Evolutionary conservation across 2,329 filamentous ascomycete genomes (phyloP).

Genomic region (Aspergillus sp.): DNA sequence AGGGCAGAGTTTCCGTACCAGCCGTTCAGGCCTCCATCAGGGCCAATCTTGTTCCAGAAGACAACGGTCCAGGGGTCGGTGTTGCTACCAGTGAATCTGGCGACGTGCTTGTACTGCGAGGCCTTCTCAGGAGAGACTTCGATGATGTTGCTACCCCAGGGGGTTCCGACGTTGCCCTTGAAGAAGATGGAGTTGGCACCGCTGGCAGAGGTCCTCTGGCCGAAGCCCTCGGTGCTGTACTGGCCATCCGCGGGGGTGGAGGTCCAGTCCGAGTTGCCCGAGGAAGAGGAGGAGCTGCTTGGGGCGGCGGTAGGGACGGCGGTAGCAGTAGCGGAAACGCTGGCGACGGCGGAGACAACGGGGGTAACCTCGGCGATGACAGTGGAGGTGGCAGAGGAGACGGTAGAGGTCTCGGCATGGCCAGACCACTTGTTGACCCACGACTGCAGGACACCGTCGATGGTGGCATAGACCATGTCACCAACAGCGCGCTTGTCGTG

Average conservation of each 20-base stretch:
- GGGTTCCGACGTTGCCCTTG: conserved; percentile 31
- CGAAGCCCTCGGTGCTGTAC: conserved; percentile 28
- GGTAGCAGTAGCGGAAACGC: conserved; percentile 1
- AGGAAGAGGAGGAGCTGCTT: conserved; percentile 1
- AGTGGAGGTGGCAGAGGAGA: conserved; percentile 10
- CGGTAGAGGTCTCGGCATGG: conserved; percentile 4
- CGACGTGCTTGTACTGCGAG: conserved; percentile 32
- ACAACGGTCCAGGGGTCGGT: conserved; percentile 28
- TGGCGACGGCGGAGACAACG: conserved; percentile 6
- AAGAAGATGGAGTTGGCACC: conserved; percentile 18
- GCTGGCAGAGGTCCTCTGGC: conserved; percentile 15
- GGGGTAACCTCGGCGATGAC: conserved; percentile 9
- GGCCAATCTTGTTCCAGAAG: conserved; percentile 39
- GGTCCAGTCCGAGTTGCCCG: conserved; percentile 18
- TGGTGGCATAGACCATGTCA: conserved; percentile 27
- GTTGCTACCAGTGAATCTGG: conserved; percentile 27
- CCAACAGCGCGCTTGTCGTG: conserved; percentile 31
- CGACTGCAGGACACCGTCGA: conserved; percentile 27
- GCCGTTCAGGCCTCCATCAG: conserved; percentile 26
- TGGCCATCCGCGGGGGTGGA: conserved; percentile 13
- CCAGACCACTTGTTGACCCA: conserved; percentile 34
- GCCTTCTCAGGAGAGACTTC: conserved; percentile 27
- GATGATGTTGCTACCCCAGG: conserved; percentile 39
- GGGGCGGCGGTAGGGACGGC: conserved; percentile 11
- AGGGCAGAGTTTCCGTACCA: conserved; percentile 31